These are phyloP conservation scores for Hypoxylon rubiginosum DNA, from an alignment of 2,329 filamentous ascomycete genomes.

Conservation along the genomic window DNA sequence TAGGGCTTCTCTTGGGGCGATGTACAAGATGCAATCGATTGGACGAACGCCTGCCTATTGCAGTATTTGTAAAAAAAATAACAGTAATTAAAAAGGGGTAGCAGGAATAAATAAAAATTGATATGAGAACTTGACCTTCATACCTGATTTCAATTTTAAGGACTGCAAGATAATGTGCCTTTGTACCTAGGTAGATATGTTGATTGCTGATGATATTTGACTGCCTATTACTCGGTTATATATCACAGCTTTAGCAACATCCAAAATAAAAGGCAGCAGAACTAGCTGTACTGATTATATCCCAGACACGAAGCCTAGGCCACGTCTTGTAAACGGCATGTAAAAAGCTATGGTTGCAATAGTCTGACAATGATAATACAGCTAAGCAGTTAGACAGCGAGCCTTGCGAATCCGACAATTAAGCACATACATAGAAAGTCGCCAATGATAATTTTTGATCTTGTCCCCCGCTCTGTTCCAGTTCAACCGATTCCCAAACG, in stretches of 20 bases:
- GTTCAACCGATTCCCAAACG: conserved; percentile 37
- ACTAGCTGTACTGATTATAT: background rate
- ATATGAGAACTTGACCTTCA: conserved; percentile 7
- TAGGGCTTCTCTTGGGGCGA: conserved; percentile 1
- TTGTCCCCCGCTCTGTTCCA: background rate
- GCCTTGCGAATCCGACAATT: background rate
- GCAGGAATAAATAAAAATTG: conserved; percentile 41
- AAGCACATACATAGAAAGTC: background rate
- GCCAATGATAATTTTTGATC: background rate
- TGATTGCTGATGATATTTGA: too few relatives aligned
- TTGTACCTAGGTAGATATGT: too few relatives aligned
- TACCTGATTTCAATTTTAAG: background rate
- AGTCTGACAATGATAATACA: background rate
- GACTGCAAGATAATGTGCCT: background rate
- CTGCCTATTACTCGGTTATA: too few relatives aligned
- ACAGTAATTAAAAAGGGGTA: conserved; percentile 29
- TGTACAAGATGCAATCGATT: background rate
- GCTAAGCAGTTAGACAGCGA: background rate
- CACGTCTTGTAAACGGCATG: too few relatives aligned
- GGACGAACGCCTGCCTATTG: background rate
- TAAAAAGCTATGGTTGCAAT: background rate
- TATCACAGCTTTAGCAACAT: too few relatives aligned
- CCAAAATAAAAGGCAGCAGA: background rate
- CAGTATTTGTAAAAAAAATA: conserved; percentile 23
- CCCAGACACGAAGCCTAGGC: too few relatives aligned